A percentile compares a stretch with the other conserved stretches of the same genome.
Conservation (phyloP, 441 rosid genomes). For the Erysimum pusillum region DNA sequence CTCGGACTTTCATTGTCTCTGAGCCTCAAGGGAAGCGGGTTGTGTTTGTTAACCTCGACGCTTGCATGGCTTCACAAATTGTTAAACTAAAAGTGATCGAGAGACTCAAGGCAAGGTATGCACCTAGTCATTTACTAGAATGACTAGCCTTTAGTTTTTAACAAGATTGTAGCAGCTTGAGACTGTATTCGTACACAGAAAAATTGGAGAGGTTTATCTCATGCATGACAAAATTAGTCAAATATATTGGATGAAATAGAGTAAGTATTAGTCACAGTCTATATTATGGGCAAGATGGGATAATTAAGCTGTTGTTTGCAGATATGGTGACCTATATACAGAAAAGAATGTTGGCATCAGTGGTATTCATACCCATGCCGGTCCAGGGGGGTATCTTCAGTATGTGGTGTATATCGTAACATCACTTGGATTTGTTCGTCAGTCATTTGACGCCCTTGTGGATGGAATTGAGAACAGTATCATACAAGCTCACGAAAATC, state of each 20-base stretch:
- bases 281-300: not conserved
- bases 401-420: constrained; percentile 84
- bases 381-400: constrained; percentile 97
- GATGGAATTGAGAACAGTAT: constrained; percentile 93
- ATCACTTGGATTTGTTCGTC: constrained; percentile 92
- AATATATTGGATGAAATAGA: not conserved
- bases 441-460: constrained; percentile 91
- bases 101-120: constrained; percentile 88
- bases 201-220: constrained; percentile 3
- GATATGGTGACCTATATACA: constrained; percentile 85
- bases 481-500: constrained; percentile 88
- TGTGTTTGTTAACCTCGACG: constrained; percentile 90
- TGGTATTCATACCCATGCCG: constrained; percentile 96
- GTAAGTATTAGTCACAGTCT: constrained; percentile 10
- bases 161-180: not conserved
- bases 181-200: not conserved
- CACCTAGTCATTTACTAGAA: not conserved
- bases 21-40: constrained; percentile 81
- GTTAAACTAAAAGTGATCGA: constrained; percentile 89
- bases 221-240: not conserved
- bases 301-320: constrained; percentile 48
- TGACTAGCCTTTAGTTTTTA: constrained; percentile 8
- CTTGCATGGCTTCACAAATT: constrained; percentile 98
- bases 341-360: constrained; percentile 90
- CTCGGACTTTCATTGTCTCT: constrained; percentile 85